phyloP scores from a whole-genome alignment of 345 rosid genomes.

The Crucihimalaya himalaica region DNA sequence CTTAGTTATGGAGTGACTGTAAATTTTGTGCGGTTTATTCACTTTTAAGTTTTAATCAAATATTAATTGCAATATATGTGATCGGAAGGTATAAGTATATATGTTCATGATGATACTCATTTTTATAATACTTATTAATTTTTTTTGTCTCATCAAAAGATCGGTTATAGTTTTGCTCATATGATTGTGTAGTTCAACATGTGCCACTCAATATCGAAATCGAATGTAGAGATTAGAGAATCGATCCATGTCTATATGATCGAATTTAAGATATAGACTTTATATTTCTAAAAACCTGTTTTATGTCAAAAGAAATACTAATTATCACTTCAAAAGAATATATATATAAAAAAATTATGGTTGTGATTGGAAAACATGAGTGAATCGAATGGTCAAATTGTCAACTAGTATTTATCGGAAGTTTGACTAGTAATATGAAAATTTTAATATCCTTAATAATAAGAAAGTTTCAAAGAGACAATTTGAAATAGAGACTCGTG shows the following conservation, averaged over 20 bases:
- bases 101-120: constrained; percentile 16
- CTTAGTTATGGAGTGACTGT: constrained; percentile 38
- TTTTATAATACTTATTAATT: neutral
- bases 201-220: constrained; percentile 30
- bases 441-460: neutral
- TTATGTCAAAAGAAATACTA: neutral
- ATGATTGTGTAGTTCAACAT: constrained; percentile 29
- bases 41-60: constrained; percentile 27
- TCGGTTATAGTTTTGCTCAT: constrained; percentile 11
- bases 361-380: constrained; percentile 30
- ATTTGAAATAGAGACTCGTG: constrained; percentile 30
- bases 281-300: neutral
- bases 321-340: neutral
- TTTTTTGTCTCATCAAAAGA: neutral
- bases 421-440: constrained; percentile 36
- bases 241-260: constrained; percentile 24
- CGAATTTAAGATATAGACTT: constrained; percentile 23
- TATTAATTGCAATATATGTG: constrained; percentile 21
- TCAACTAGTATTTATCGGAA: constrained; percentile 17
- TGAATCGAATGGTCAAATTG: constrained; percentile 29
- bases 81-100: constrained; percentile 6
- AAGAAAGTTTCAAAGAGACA: constrained; percentile 35
- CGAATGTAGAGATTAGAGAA: constrained; percentile 28
- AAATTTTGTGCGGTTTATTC: constrained; percentile 35
- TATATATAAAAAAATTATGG: neutral